phyloP scores from a whole-genome alignment of 1,284 basidiomycete species.

The Fomitopsis betulina region DNA sequence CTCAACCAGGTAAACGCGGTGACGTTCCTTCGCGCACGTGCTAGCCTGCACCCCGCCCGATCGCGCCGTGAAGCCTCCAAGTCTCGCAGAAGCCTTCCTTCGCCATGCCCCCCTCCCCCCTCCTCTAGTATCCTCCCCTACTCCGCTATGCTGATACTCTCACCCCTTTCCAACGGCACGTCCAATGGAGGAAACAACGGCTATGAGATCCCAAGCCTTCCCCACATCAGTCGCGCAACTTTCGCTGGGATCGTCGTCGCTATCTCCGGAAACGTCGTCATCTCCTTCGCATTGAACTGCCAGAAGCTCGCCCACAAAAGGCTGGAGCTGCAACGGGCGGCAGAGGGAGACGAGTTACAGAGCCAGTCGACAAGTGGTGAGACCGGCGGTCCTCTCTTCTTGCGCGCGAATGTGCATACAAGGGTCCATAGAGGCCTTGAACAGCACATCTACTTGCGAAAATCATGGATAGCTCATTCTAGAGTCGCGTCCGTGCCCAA shows the following conservation, averaged over 20 bases:
- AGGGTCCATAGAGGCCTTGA: not conserved
- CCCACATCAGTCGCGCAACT: conserved; percentile 53
- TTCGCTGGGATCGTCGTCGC: conserved; percentile 83
- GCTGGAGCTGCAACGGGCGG: conserved; percentile 40
- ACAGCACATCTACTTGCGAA: too few species aligned
- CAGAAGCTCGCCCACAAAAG: conserved; percentile 90
- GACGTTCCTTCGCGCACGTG: not conserved
- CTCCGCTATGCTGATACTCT: conserved; percentile 13
- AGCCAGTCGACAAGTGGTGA: not conserved
- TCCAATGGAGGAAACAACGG: conserved; percentile 22
- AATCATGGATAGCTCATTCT: too few species aligned
- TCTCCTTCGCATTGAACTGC: conserved; percentile 85
- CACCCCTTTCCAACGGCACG: not conserved
- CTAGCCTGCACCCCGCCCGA: not conserved
- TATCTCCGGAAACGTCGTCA: conserved; percentile 83
- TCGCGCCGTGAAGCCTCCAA: not conserved
- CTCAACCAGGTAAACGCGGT: too few species aligned
- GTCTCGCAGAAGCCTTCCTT: not conserved
- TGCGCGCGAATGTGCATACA: not conserved
- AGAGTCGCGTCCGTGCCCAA: too few species aligned
- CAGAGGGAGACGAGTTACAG: conserved; percentile 1
- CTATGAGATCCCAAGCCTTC: conserved; percentile 32
- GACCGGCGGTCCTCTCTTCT: not conserved
- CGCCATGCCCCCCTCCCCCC: not conserved
- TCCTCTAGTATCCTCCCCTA: not conserved